Base-by-base conservation (phyloP, 2,329 filamentous ascomycete genomes). In the Alternaria hordeiaustralica region DNA sequence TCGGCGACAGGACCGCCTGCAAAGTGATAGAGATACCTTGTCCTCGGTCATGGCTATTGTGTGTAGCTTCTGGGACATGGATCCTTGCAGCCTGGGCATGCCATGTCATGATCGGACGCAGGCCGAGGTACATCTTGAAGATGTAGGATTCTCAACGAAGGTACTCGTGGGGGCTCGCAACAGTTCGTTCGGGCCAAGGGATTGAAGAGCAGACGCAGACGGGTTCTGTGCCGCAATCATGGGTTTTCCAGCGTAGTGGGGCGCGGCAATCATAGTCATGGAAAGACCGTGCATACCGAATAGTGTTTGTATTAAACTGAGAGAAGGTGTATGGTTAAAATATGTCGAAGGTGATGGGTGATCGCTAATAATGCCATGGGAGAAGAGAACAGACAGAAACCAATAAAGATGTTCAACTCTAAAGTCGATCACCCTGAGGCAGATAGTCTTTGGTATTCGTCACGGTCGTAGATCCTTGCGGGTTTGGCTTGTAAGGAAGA, bases 361-460 rank as follows among this genome's bases (percentile, higher is more conserved):
- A 60, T 63, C 21, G 58, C 59, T 59, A 58, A 49, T 63, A 62
- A 61, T 56, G 46, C 44, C 57, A 56, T 26, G 20, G 56, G 44
- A 58, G 30, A 68, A 63, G 47, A 45, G 46, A 66, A 66, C 28
- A 47, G 57, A 50, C 30, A 47, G 46, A 67, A 70, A 70, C 56
- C 61, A 65, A 73, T 77, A 78, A 72, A 72, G 62, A 77, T 79
- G 73, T 69, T 78, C 72, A 77, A 78, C 75, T 70, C 74, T 78
- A 79, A 78, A 67, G 72, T 73, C 69, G 74, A 75, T 74, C 62
- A 78, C 77, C 77, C 72, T 79, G 75, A 74, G 77, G 77, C 71
- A 70, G 67, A 78, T 78, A 78, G 74, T 79, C 75, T 79, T 79
- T 71, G 74, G 67, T 77, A 67, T 70, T 79, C 77, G 70, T 78